Base-by-base conservation (phyloP, 2,329 filamentous ascomycete species). In the Fusarium siculi region DNA sequence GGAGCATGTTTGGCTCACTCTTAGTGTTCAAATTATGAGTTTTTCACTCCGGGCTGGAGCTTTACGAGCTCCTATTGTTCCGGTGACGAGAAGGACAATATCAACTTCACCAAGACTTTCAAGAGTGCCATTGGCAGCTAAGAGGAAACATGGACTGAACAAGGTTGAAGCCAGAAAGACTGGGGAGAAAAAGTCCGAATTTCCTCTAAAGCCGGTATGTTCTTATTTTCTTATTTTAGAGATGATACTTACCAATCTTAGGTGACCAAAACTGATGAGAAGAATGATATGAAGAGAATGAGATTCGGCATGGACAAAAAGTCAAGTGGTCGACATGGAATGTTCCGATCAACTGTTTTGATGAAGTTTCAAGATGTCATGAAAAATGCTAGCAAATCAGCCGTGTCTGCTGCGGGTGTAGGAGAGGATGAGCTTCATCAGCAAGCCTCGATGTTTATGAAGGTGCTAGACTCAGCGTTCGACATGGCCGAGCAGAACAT, bases 401-500 rank as follows among this genome's bases (percentile, higher is more conserved):
- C 76, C 2, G 73, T 77, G 7, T 78, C 77, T 14, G 30, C 72
- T 16, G 68, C 73, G n/a, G 79, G 79, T 16, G 60, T 81, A 21
- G 76, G 81, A 46, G 79, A 81, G 55, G 72, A 82, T 56, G 84
- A 87, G 58, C 78, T 89, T 23, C 81, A 84, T 40, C 80, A 80
- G 14, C 85, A 89, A 69, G 80, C 81, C 9, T 76, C 76, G 12
- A 76, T 85, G 14, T 90, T 90, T 77, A 82, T 83, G 75, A 77
- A 80, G 28, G 77, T 83, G 8, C 75, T 90, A 34, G 78, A 83
- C 25, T 79, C 82, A n/a, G 82, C 86, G 39, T 86, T 88, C 67
- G 70, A 79, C 1, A 70, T 86, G 63, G 87, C 88, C 11, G 76
- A 82, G 21, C 67, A 80, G 15, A 80, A 83, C 32, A 72, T 79